Evolutionary conservation across 768 basidiomycete species (phyloP), one percentile per base, ranked within the genome.

Genomic region (Peribolospora baueri): DNA sequence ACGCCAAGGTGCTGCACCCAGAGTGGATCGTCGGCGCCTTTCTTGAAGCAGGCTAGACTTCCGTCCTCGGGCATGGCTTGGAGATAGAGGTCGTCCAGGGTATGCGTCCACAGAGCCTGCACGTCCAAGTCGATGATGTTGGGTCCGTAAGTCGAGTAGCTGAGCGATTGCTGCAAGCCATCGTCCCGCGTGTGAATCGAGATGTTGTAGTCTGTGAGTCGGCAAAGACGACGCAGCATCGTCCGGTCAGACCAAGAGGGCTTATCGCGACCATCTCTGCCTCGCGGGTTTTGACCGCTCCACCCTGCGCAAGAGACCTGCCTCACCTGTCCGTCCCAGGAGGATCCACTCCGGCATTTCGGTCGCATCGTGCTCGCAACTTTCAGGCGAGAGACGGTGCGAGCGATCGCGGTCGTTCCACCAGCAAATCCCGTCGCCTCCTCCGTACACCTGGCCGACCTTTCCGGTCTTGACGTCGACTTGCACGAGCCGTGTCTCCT

Each of bases 91-190:
- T 80, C 75, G 65, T 93, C 87, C 45, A 78, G 77, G 2, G 84
- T 81, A 43, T 74, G 78, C 5, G 73, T 74, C 70, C 91, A 95
- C 7, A 75, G 65, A 4, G 76, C 69, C 63, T 91, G 88, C 9
- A 79, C 62, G 6, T 74, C 69, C 59, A 75, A 76, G 65, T 90
- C 84, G 66, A 81, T 79, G 63, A 82, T 86, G 65, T 90, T 90
- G 5, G 91, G 87, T 0, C 87, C 85, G 66, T 95, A 95, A 0
- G 80, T 77, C 0, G 90, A 91, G 67, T 88, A 93, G 0, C 80
- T 78, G 11, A 97, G 74, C 53, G 83, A 83, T 62, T 95, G 91
- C 9, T 77, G 70, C 38, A 56, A 25, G 73, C 10, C 59, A 75
- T 5, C 73, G 64, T 13, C 64, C 66, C 6, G 66, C 65, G 79